Base-by-base conservation (phyloP, 345 rosid genomes). In the Rhodamnia argentea region DNA sequence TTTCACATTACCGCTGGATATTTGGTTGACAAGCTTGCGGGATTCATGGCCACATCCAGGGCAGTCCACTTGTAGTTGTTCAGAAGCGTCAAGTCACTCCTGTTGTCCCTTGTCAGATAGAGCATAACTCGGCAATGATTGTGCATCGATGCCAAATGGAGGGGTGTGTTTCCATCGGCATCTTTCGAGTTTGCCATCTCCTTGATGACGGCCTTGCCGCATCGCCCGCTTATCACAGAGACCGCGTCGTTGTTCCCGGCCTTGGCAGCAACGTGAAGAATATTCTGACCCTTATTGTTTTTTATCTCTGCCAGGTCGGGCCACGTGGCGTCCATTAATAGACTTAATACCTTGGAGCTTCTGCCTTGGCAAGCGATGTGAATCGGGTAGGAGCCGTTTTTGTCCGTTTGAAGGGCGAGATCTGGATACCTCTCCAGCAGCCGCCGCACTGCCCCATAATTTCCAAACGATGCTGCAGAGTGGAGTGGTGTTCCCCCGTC, bases 361-460 rank as follows among this genome's bases (percentile, higher is more conserved):
- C 40, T 37, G 40, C 3, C 32, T 59, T 59, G 16, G 32, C 32
- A n/a, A 59, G 37, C 70, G 1, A n/a, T 59, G 70, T 59, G 70
- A 5, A 59, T 59, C 2, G 70, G 70, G 18, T 59, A 59, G 70
- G 70, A n/a, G 18, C 70, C 70, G 3, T 59, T 59, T 2, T 59
- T n/a, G 70, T 59, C 70, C 37, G 4, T 59, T 59, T n/a, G 70
- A 1, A 59, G 70, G 70, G 70, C 70, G 70, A 59, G 70, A n/a
- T n/a, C 13, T 0, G 0, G 37, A 37, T 20, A 60, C 0, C 7
- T 27, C 1, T 0, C 4, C 20, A 27, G 2, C 40, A 60, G 1
- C 20, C 27, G 1, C 4, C 0, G 0, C 32, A 13, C 29, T n/a
- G 32, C 32, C 16, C 0, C 0, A 0, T 0, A 1, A n/a, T 3